Evolutionary conservation across 2,329 filamentous ascomycete species (phyloP).

Genomic region (Aspergillus vadensis): DNA sequence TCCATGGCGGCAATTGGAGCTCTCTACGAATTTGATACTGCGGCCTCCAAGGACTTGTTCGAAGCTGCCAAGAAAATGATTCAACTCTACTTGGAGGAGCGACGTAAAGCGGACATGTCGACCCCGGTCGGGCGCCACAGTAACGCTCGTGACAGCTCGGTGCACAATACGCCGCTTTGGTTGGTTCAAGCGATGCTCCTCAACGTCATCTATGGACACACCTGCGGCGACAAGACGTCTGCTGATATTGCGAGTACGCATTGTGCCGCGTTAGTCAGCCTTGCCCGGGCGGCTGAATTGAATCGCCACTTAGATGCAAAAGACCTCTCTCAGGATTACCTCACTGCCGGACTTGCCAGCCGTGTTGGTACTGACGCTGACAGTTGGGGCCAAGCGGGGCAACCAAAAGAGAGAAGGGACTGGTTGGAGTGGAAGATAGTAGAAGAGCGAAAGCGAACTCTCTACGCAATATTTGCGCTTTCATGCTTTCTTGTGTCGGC

Average conservation of each 20-base stretch:
- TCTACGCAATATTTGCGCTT: conserved; percentile 87
- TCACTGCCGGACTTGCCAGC: conserved; percentile 57
- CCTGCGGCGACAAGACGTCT: conserved; percentile 86
- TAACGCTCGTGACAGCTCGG: conserved; percentile 59
- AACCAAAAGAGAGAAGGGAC: conserved; percentile 52
- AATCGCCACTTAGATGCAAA: conserved; percentile 50
- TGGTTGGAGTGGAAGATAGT: conserved; percentile 87
- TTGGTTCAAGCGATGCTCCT: conserved; percentile 95
- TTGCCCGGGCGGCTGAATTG: conserved; percentile 85
- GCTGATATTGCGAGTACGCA: conserved; percentile 92
- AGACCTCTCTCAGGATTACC: conserved; percentile 40
- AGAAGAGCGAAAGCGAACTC: conserved; percentile 89
- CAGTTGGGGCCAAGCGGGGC: conserved; percentile 40
- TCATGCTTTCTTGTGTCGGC: conserved; percentile 89
- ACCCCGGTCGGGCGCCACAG: conserved; percentile 58
- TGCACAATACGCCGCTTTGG: conserved; percentile 83
- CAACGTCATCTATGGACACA: conserved; percentile 93
- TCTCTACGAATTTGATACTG: conserved; percentile 82
- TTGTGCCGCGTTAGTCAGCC: conserved; percentile 84
- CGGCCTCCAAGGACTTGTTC: conserved; percentile 80
- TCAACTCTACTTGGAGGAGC: conserved; percentile 85
- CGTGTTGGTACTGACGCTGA: conserved; percentile 43
- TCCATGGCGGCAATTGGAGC: conserved; percentile 87
- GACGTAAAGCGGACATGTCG: conserved; percentile 79
- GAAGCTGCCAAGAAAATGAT: conserved; percentile 96